Base-by-base conservation (phyloP, 2,329 filamentous ascomycete species). In the Penicillium sp. region DNA sequence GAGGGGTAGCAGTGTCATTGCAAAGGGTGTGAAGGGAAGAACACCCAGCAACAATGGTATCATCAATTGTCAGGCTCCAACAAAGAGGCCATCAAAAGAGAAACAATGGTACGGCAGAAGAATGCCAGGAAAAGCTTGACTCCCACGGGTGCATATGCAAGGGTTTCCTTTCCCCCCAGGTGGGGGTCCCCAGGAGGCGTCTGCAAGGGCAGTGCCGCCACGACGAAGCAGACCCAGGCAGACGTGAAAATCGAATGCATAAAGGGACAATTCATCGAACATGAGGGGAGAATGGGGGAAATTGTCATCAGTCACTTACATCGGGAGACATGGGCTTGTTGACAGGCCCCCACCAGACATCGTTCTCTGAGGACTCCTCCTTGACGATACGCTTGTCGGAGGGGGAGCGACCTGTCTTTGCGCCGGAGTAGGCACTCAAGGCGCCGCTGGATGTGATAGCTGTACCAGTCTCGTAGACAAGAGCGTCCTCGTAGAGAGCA, bases 241-340 rank as follows among this genome's bases (percentile, higher is more conserved):
- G 50, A 39, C 47, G 40, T 29, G 49, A 33, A 47, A 53, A 50
- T 3, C 7, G 45, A 51, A 54, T 61, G 52, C 46, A 55, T 40
- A 47, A 9, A 40, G 18, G 32, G 3, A 13, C 33, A 24, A 1
- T 49, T 28, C 27, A 60, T 52, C 56, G 46, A 55, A 51, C 40
- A 48, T 37, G 34, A 53, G 48, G 48, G 49, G 45, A 11, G 48
- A 35, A 32, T 29, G 32, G 8, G 34, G 18, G 4, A 39, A 38
- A 13, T 18, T 25, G 35, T 34, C 44, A 48, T 49, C 48, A 52
- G 39, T 45, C 49, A 76, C 88, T 83, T 85, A 97, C 93, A 73
- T 97, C 90, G 63, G 90, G 82, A 60, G 83, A 85, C 93, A 98
- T 98, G 68, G 91, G 88, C 83, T 97, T 97, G 81, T 98, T 98